Percentiles rank a stretch among this genome's conserved stretches.
Conservation (phyloP, 768 basidiomycete species). For the Auricularia sp. region DNA sequence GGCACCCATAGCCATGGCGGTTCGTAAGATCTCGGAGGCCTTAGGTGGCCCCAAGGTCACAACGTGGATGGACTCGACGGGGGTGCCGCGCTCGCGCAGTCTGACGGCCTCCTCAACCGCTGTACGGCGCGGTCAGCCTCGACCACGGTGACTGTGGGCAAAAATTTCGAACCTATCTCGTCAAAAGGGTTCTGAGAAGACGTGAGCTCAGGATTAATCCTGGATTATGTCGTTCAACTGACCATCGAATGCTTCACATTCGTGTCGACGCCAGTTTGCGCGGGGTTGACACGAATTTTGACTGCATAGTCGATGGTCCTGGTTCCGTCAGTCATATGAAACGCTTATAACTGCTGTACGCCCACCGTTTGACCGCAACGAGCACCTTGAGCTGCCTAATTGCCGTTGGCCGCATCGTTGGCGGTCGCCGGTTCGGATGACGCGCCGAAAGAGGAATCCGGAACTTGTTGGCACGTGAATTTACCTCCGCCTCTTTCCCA, state of each 20-base stretch:
- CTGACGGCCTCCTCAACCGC: conserved; percentile 97
- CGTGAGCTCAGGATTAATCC: background rate
- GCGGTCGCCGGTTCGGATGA: background rate
- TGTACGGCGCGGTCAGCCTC: conserved; percentile 20
- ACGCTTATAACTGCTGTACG: background rate
- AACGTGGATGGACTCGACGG: conserved; percentile 64
- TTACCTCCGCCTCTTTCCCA: too few relatives aligned
- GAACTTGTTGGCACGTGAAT: too few relatives aligned
- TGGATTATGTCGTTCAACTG: background rate
- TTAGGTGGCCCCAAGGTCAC: conserved; percentile 94
- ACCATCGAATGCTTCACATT: conserved; percentile 99
- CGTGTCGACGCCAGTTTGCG: conserved; percentile 91
- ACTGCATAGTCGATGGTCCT: conserved; percentile 96
- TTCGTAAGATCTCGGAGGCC: conserved; percentile 80
- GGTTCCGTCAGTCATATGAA: conserved; percentile 2
- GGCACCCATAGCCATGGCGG: conserved; percentile 96
- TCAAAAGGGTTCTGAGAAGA: conserved; percentile 84
- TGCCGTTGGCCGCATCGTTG: conserved; percentile 63
- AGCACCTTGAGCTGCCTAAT: conserved; percentile 75
- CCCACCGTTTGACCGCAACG: conserved; percentile 85
- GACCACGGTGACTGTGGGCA: background rate
- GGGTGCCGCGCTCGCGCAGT: conserved; percentile 73
- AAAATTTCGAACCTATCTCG: conserved; percentile 68
- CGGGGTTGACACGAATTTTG: conserved; percentile 94
- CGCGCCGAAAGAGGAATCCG: too few relatives aligned